These are phyloP conservation scores for Ceratobasidium sp. DNA, from an alignment of 1,284 basidiomycete species.

Conservation along the genomic window DNA sequence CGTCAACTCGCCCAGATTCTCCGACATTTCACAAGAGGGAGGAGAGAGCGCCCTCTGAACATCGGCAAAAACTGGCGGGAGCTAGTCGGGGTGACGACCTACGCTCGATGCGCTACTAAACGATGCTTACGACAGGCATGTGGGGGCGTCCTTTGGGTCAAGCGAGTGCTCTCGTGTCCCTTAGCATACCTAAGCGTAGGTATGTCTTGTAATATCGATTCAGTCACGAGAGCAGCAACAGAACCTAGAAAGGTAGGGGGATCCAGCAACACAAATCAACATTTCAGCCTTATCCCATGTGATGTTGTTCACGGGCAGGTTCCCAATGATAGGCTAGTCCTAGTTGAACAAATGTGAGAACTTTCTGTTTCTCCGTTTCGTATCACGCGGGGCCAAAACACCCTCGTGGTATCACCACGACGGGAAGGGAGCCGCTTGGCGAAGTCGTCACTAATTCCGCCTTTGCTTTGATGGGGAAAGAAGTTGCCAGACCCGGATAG, in stretches of 20 bases:
- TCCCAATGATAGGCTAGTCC: not conserved
- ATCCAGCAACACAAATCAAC: not conserved
- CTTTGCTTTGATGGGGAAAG: conserved; percentile 9
- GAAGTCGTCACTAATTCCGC: conserved; percentile 38
- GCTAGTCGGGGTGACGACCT: conserved; percentile 31
- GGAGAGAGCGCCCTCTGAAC: not conserved
- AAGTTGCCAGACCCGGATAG: not conserved
- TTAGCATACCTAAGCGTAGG: not conserved
- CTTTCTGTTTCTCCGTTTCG: conserved; percentile 28
- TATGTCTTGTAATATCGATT: not conserved
- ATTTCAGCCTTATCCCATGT: not conserved
- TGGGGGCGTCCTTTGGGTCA: not conserved
- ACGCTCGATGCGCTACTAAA: not conserved
- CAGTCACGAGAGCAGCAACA: not conserved
- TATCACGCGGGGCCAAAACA: conserved; percentile 15
- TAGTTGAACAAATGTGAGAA: conserved; percentile 11
- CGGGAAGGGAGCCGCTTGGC: conserved; percentile 32
- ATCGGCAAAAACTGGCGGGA: conserved; percentile 41
- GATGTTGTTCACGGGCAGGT: conserved; percentile 4
- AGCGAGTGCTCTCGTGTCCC: not conserved
- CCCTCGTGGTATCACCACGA: not conserved
- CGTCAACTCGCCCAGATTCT: conserved; percentile 21
- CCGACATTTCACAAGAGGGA: conserved; percentile 42
- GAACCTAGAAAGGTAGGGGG: not conserved
- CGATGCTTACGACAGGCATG: conserved; percentile 6